These are phyloP conservation scores for Casuarina equisetifolia DNA, from an alignment of 306 rosid genomes.

Conservation along the genomic window DNA sequence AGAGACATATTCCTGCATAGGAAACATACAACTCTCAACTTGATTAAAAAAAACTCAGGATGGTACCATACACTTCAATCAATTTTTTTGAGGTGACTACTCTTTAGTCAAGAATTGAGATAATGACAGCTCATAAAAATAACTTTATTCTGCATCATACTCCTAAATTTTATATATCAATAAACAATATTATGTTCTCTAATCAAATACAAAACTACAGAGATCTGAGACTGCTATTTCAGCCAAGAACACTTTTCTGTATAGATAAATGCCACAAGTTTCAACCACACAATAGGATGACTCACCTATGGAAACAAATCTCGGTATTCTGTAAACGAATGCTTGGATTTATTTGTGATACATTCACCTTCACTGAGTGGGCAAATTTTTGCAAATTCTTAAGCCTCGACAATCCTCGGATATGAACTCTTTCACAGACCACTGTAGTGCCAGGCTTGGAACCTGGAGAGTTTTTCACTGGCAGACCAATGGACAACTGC, in stretches of 20 bases:
- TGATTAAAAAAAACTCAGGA: neutral
- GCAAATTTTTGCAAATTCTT: slow-evolving; percentile 59
- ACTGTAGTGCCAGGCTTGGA: slow-evolving; percentile 56
- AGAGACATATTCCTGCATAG: slow-evolving; percentile 73
- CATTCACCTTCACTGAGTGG: slow-evolving; percentile 62
- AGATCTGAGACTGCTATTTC: neutral
- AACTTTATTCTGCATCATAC: neutral
- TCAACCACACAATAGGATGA: neutral
- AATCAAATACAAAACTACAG: neutral
- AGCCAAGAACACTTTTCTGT: neutral
- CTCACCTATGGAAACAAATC: slow-evolving; percentile 90
- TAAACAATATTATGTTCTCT: neutral
- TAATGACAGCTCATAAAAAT: neutral
- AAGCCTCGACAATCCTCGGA: slow-evolving; percentile 65
- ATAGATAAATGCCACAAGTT: neutral
- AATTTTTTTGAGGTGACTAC: neutral
- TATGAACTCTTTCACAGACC: slow-evolving; percentile 65
- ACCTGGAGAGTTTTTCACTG: slow-evolving; percentile 63
- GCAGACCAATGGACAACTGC: slow-evolving; percentile 56
- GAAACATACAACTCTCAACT: slow-evolving; percentile 9
- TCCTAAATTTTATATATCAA: neutral
- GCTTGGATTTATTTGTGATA: slow-evolving; percentile 42
- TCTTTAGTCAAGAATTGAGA: neutral
- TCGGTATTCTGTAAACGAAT: slow-evolving; percentile 46
- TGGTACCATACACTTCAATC: neutral